Conservation (phyloP, 106 monocot genomes). For the Apostasia shenzhenica region DNA sequence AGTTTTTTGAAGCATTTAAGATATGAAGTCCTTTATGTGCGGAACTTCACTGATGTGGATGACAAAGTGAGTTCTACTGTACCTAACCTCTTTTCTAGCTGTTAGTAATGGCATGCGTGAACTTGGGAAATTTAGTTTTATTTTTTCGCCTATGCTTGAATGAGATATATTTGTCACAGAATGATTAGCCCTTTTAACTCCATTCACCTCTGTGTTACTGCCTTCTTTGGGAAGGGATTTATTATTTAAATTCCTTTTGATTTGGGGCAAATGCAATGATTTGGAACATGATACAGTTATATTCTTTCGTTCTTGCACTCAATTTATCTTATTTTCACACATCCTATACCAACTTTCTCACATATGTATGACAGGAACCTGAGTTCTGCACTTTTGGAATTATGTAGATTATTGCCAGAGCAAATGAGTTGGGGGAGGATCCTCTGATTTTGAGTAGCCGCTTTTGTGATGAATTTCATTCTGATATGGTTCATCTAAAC, state of each 20-base stretch:
- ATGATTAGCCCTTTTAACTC: neutral
- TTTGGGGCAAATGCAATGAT: no score
- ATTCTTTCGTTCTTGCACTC: no score
- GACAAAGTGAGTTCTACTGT: conserved; percentile 47
- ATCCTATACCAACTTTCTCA: conserved; percentile 38
- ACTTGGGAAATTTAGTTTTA: no score
- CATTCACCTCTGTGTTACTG: no score
- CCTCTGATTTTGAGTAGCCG: conserved; percentile 80
- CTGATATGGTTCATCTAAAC: conserved; percentile 78
- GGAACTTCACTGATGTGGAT: conserved; percentile 89
- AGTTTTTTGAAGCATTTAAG: conserved; percentile 65
- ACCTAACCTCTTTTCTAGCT: neutral
- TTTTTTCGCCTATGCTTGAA: no score
- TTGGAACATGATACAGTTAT: no score
- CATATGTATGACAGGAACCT: conserved; percentile 73
- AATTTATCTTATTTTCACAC: neutral
- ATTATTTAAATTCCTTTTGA: no score
- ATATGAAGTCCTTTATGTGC: conserved; percentile 66
- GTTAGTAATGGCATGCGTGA: neutral
- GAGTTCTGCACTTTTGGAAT: conserved; percentile 71
- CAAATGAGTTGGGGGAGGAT: conserved; percentile 82
- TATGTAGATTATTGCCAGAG: conserved; percentile 95
- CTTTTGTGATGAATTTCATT: conserved; percentile 76
- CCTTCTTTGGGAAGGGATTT: no score
- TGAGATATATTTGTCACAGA: neutral